Evolutionary conservation across 1,284 basidiomycete genomes (phyloP).

Genomic region (Takashimella tepidaria): DNA sequence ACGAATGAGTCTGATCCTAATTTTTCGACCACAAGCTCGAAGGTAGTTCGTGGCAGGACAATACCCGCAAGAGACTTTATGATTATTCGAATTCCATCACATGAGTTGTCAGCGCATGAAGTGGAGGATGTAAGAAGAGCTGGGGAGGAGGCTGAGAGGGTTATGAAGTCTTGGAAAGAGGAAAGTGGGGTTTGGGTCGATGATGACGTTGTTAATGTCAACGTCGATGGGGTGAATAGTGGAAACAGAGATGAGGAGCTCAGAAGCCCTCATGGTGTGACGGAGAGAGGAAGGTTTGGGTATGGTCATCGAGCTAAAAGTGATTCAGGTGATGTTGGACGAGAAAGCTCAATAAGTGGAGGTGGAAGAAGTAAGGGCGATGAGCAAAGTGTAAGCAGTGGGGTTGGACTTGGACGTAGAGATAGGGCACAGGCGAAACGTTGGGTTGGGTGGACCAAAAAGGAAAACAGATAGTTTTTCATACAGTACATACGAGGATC

Average conservation of each 20-base stretch:
- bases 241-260: neutral
- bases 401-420: neutral
- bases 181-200: conserved; percentile 29
- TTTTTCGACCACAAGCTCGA: too few species aligned
- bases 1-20: neutral
- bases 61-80: conserved; percentile 65
- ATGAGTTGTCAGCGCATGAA: conserved; percentile 40
- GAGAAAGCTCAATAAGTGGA: neutral
- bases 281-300: neutral
- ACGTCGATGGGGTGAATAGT: too few species aligned
- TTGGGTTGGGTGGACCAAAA: neutral
- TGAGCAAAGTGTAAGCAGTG: too few species aligned
- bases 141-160: conserved; percentile 61
- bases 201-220: conserved; percentile 5
- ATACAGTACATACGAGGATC: too few species aligned
- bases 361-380: neutral
- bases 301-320: neutral
- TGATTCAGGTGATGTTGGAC: too few species aligned
- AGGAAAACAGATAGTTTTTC: too few species aligned
- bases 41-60: conserved; percentile 48
- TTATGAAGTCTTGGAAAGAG: conserved; percentile 51
- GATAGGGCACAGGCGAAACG: neutral
- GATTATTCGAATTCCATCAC: conserved; percentile 53
- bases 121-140: conserved; percentile 60
- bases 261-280: neutral